Conservation (phyloP, 1,284 basidiomycete species). For the Lentinula novae-zelandiae region DNA sequence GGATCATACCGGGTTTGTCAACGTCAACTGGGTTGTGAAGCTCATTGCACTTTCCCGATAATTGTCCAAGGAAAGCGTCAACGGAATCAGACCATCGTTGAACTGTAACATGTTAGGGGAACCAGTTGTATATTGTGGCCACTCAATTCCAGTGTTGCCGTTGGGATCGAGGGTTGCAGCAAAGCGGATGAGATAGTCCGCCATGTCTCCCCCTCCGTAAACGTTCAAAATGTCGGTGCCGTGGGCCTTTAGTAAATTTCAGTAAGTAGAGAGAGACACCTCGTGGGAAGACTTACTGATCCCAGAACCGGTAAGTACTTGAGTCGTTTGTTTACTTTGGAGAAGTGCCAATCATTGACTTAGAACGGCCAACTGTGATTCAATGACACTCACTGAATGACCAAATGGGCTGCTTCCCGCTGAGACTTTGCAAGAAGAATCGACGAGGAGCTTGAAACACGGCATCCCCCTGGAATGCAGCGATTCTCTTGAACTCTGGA, state of each 20-base stretch:
- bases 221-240: constrained; percentile 36
- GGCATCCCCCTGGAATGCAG: constrained; percentile 48
- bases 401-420: constrained; percentile 44
- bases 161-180: constrained; percentile 45
- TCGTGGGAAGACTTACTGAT: constrained; percentile 29
- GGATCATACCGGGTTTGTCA: constrained; percentile 28
- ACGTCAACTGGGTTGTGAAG: constrained; percentile 33
- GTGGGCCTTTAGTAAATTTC: constrained; percentile 26
- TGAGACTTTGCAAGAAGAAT: constrained; percentile 40
- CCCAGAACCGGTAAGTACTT: constrained; percentile 41
- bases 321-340: constrained; percentile 41
- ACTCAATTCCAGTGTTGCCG: constrained; percentile 31
- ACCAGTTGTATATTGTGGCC: constrained; percentile 44
- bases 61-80: constrained; percentile 35
- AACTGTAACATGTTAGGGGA: constrained; percentile 42
- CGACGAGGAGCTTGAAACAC: constrained; percentile 54
- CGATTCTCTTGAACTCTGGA: constrained; percentile 50
- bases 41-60: constrained; percentile 39
- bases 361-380: neutral
- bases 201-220: constrained; percentile 34
- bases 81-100: constrained; percentile 34
- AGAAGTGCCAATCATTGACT: neutral
- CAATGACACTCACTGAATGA: constrained; percentile 36
- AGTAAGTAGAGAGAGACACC: constrained; percentile 10
- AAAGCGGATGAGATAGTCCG: constrained; percentile 40